A percentile compares a stretch with the other conserved stretches of the same genome.
phyloP scores from a whole-genome alignment of 306 rosid genomes.

The Fagus crenata region DNA sequence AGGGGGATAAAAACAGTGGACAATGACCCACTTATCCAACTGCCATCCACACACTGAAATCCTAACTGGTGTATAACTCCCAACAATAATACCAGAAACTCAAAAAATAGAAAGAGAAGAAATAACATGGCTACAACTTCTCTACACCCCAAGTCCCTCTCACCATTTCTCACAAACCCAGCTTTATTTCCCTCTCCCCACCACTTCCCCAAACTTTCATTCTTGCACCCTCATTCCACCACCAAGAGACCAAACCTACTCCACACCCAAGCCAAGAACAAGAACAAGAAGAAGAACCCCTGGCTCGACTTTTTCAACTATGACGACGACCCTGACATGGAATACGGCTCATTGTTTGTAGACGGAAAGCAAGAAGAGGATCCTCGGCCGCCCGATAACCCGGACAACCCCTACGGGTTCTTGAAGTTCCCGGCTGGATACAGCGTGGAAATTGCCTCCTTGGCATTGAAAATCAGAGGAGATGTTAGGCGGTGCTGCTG shows the following conservation, averaged over 20 bases:
- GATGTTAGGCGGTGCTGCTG: constrained; percentile 89
- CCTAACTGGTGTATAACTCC: not conserved
- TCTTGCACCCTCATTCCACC: constrained; percentile 31
- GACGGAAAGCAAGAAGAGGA: constrained; percentile 91
- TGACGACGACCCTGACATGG: constrained; percentile 72
- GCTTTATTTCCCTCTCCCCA: constrained; percentile 46
- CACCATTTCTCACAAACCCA: constrained; percentile 58
- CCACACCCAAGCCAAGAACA: constrained; percentile 28
- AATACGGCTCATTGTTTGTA: constrained; percentile 59
- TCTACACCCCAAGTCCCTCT: constrained; percentile 52
- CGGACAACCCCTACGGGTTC: constrained; percentile 68
- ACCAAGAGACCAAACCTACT: constrained; percentile 27
- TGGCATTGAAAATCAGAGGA: constrained; percentile 67
- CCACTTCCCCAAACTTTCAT: constrained; percentile 40
- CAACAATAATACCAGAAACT: constrained; percentile 2
- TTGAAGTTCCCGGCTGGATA: constrained; percentile 77
- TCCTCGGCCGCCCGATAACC: constrained; percentile 72
- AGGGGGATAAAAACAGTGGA: too few relatives aligned
- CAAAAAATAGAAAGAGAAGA: not conserved
- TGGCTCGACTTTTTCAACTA: constrained; percentile 88
- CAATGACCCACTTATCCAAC: constrained; percentile 72
- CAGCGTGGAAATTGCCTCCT: constrained; percentile 65
- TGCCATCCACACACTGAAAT: constrained; percentile 64
- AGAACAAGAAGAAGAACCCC: constrained; percentile 52
- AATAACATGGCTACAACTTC: constrained; percentile 60